Percentiles rank a stretch among this genome's conserved stretches.
These are phyloP conservation scores for Ascoidea asiatica DNA, from an alignment of 805 yeast genomes.

Conservation along the genomic window DNA sequence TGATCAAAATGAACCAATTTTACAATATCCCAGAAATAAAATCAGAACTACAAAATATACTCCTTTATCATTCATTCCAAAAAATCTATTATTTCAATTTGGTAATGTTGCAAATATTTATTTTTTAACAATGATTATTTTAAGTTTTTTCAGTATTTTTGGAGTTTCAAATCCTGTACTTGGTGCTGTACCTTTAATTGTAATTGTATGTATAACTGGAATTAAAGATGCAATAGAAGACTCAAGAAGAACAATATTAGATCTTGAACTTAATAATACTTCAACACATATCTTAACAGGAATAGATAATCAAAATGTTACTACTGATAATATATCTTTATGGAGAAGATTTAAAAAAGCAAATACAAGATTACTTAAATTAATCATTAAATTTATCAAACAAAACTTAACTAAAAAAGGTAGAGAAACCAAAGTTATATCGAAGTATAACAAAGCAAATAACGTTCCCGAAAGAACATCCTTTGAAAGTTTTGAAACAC, in stretches of 20 bases:
- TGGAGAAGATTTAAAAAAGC: constrained; percentile 64
- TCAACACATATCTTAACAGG: constrained; percentile 50
- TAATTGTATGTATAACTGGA: constrained; percentile 62
- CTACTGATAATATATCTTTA: constrained; percentile 45
- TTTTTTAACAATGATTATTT: constrained; percentile 63
- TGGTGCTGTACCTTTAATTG: constrained; percentile 67
- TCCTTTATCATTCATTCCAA: constrained; percentile 78
- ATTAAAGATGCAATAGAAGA: constrained; percentile 74
- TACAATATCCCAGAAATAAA: constrained; percentile 72
- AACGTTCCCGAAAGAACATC: constrained; percentile 23
- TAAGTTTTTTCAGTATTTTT: constrained; percentile 66
- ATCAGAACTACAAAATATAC: constrained; percentile 94
- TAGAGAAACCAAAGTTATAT: constrained; percentile 19
- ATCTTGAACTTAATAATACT: constrained; percentile 66
- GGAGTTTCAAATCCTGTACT: constrained; percentile 73
- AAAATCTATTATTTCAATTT: constrained; percentile 69
- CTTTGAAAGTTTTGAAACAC: constrained; percentile 23
- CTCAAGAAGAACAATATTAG: constrained; percentile 58
- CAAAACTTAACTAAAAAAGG: constrained; percentile 22
- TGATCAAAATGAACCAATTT: constrained; percentile 45
- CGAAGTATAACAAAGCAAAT: constrained; percentile 14
- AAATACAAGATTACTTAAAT: constrained; percentile 17
- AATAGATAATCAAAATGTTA: constrained; percentile 43
- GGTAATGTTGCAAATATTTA: constrained; percentile 83
- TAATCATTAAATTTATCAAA: constrained; percentile 14